phyloP scores from a whole-genome alignment of 495 filamentous ascomycete genomes.

The Clohesyomyces aquaticus region DNA sequence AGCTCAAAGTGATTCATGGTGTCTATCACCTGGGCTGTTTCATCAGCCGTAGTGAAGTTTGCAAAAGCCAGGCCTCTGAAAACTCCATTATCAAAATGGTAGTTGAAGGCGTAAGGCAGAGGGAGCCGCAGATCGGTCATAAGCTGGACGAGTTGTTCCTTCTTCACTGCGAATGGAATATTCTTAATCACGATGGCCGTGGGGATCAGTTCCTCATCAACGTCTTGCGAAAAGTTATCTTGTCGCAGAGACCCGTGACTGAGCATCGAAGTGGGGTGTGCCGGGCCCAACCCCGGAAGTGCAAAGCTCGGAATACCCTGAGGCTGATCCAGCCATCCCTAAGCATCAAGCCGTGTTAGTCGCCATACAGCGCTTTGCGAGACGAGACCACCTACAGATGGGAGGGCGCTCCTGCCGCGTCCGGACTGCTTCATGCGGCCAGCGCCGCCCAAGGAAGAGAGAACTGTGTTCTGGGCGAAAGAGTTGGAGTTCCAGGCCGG shows the following conservation, averaged over 20 bases:
- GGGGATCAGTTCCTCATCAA: conserved; percentile 86
- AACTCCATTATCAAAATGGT: conserved; percentile 98
- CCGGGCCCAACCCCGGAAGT: conserved; percentile 34
- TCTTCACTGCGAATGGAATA: conserved; percentile 97
- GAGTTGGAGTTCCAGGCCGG: conserved; percentile 40
- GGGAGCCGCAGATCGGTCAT: conserved; percentile 93
- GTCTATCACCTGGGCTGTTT: conserved; percentile 88
- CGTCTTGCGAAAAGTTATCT: conserved; percentile 57
- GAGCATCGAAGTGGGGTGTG: conserved; percentile 29
- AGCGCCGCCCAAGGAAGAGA: conserved; percentile 34
- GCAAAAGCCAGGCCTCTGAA: conserved; percentile 96
- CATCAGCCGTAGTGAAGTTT: conserved; percentile 94
- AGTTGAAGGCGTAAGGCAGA: conserved; percentile 97
- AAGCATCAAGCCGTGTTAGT: conserved; percentile 6
- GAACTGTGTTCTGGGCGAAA: conserved; percentile 35
- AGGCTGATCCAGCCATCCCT: conserved; percentile 42
- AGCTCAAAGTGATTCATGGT: conserved; percentile 92
- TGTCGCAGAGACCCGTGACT: conserved; percentile 48
- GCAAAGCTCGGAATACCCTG: conserved; percentile 32
- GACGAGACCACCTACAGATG: conserved; percentile 26
- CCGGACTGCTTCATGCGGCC: conserved; percentile 30
- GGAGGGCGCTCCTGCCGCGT: conserved; percentile 35
- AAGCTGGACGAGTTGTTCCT: conserved; percentile 86
- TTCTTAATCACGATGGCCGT: conserved; percentile 99
- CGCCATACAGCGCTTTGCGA: not conserved